Base-by-base conservation (phyloP, 371 early-diverging fungal genomes). In the Zychaea mexicana region DNA sequence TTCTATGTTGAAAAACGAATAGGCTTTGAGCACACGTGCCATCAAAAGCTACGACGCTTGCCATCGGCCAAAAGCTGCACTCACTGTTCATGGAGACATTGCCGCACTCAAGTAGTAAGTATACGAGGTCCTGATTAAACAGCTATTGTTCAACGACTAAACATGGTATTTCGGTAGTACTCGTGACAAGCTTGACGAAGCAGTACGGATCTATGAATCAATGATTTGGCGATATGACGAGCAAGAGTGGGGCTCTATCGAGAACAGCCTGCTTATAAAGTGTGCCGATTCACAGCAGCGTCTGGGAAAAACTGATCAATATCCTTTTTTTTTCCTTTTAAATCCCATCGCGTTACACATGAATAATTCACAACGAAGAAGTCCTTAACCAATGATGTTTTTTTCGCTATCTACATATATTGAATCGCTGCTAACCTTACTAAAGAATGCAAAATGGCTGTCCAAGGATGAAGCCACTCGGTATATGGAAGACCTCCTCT, bases 61-160 rank as follows among this genome's bases (percentile, higher is more conserved):
- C 64, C 73, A 78, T 21, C 82, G 92, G 32, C 71, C 78, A 30
- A 82, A 88, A 56, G 86, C 90, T 0, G 85, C 86, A 0, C 57
- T 87, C 21, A 81, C 87, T 15, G 71, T 92, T 13, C 89, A 89
- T 58, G 86, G 89, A 2, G 94, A 94, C 63, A 86, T 93, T 52
- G 94, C 95, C 0, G 82, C 87, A 2, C 68, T 92, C 10, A 85
- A 90, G 72, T 93, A 87, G 92, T 94, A 87, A 68, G 89, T 72
- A 32, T 39, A 49, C 26, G n/a, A n/a, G n/a, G n/a, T n/a, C n/a
- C n/a, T n/a, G n/a, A n/a, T n/a, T n/a, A n/a, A n/a, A n/a, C n/a
- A n/a, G n/a, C n/a, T n/a, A n/a, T n/a, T n/a, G n/a, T n/a, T n/a
- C 33, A 12, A 33, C 5, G 33, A 33, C 5, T 33, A 33, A 33